These are phyloP conservation scores for Plenodomus biglobosus DNA, from an alignment of 2,329 filamentous ascomycete genomes.

Conservation along the genomic window DNA sequence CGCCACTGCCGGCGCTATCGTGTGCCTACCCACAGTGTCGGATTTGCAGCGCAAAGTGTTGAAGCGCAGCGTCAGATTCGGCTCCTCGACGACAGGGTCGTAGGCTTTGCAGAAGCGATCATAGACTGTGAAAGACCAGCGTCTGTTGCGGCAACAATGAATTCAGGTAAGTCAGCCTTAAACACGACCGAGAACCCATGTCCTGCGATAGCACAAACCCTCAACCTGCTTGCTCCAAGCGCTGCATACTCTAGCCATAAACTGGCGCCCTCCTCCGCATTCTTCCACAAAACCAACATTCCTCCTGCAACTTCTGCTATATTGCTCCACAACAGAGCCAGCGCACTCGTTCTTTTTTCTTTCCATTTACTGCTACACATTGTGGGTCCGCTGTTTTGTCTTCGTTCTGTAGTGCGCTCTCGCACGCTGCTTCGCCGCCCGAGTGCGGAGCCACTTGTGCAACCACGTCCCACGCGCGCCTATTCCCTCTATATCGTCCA, in stretches of 20 bases:
- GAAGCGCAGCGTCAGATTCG: constrained; percentile 30
- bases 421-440: constrained; percentile 36
- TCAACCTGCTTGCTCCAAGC: constrained; percentile 25
- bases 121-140: constrained; percentile 26
- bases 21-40: constrained; percentile 28
- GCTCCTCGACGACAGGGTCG: constrained; percentile 22
- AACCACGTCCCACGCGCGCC: constrained; percentile 37
- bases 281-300: constrained; percentile 39
- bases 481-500: constrained; percentile 24
- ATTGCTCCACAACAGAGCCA: constrained; percentile 33
- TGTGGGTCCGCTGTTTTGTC: constrained; percentile 30
- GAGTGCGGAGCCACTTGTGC: constrained; percentile 42
- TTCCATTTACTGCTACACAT: constrained; percentile 34
- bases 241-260: constrained; percentile 32
- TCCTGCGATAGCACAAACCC: constrained; percentile 28
- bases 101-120: constrained; percentile 16
- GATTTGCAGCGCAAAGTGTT: constrained; percentile 24
- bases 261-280: constrained; percentile 43
- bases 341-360: constrained; percentile 18
- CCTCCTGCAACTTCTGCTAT: constrained; percentile 31
- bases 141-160: constrained; percentile 37
- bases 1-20: constrained; percentile 32
- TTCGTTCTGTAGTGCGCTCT: constrained; percentile 40
- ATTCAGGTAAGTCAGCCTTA: constrained; percentile 44
- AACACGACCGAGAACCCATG: constrained; percentile 27